These are phyloP conservation scores for Phaeosphaeria sp. DNA, from an alignment of 2,329 filamentous ascomycete species.

Conservation along the genomic window DNA sequence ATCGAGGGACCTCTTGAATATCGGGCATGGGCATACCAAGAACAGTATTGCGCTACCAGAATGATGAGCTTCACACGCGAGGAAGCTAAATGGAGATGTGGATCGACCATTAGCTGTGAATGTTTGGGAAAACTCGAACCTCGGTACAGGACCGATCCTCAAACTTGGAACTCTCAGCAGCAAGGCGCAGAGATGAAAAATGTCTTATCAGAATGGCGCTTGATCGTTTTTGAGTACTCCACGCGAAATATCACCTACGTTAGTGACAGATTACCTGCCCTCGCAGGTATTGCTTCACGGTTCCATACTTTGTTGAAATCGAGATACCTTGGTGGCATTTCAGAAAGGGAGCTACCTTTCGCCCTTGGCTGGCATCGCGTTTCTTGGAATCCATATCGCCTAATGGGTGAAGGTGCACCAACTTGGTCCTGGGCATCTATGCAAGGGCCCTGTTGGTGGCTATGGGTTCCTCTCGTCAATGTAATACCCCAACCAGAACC, in stretches of 20 bases:
- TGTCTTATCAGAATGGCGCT: background rate
- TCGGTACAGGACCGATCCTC: background rate
- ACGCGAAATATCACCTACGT: background rate
- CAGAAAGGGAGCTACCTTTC: background rate
- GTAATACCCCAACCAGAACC: background rate
- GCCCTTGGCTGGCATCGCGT: background rate
- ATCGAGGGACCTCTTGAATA: background rate
- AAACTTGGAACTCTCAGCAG: background rate
- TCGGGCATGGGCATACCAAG: background rate
- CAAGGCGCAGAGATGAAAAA: background rate
- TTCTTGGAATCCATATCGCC: background rate
- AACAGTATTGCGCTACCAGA: background rate
- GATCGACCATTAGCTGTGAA: background rate
- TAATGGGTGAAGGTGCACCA: background rate
- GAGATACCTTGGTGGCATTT: background rate
- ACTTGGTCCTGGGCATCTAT: background rate
- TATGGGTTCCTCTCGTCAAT: background rate
- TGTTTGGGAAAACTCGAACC: background rate
- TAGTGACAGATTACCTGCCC: background rate
- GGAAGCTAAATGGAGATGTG: background rate
- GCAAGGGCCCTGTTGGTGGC: background rate
- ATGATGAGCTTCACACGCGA: background rate
- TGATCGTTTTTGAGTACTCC: background rate
- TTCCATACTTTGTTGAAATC: background rate
- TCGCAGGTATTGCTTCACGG: background rate